Percentiles rank a stretch among this genome's conserved stretches.
phyloP scores from a whole-genome alignment of 2,329 filamentous ascomycete species.

The Botryotinia calthae region DNA sequence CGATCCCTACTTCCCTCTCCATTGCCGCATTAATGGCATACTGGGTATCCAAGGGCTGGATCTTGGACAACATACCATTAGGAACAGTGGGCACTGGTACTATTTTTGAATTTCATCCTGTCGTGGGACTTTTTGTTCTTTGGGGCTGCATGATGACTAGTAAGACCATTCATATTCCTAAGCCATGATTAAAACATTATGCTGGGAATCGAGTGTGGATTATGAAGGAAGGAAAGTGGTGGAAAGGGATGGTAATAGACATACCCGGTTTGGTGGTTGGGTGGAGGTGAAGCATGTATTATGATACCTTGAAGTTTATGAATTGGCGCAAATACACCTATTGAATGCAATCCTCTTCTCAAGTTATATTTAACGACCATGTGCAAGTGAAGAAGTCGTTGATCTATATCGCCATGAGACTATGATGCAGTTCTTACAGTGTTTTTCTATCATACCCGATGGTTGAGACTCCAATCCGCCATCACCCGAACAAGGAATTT shows the following conservation, averaged over 20 bases:
- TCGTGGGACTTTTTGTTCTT: constrained; percentile 75
- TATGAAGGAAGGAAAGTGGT: background rate
- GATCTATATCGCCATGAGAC: background rate
- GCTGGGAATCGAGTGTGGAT: background rate
- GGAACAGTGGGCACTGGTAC: constrained; percentile 68
- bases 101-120: constrained; percentile 77
- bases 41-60: constrained; percentile 80
- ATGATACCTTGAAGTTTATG: constrained; percentile 19
- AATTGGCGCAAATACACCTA: constrained; percentile 1
- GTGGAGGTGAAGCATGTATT: constrained; percentile 14
- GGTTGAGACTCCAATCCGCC: background rate
- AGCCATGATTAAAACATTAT: constrained; percentile 52
- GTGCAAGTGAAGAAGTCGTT: background rate
- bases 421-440: background rate
- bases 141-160: constrained; percentile 94
- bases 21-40: constrained; percentile 84
- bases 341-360: constrained; percentile 1
- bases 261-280: background rate
- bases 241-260: background rate
- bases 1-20: constrained; percentile 84
- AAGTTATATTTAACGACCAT: background rate
- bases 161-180: constrained; percentile 91
- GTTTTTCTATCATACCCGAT: background rate
- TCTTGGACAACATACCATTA: constrained; percentile 73
- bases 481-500: background rate